Evolutionary conservation across 306 rosid genomes (phyloP).

Genomic region (Medicago lupulina): DNA sequence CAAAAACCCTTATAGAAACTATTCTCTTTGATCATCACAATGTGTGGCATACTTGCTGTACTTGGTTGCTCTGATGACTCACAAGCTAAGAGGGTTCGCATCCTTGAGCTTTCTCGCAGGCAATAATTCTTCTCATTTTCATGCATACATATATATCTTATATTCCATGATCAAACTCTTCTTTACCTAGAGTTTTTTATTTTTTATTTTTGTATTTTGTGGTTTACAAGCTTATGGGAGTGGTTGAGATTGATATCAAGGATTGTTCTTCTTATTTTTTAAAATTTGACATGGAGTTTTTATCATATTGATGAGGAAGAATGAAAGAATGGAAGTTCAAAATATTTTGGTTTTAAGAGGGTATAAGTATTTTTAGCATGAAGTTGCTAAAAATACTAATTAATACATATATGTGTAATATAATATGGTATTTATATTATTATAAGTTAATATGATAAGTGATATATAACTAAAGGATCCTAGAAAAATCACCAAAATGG

Average conservation of each 20-base stretch:
- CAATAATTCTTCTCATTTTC: constrained; percentile 31
- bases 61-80: constrained; percentile 91
- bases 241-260: not conserved
- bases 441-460: not conserved
- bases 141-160: not conserved
- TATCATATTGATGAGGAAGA: not conserved
- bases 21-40: constrained; percentile 40
- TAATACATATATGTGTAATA: not conserved
- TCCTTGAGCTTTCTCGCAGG: constrained; percentile 78
- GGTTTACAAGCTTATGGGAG: not conserved
- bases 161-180: not conserved
- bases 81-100: constrained; percentile 88
- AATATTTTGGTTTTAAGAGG: not conserved
- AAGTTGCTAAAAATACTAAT: not conserved
- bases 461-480: not conserved
- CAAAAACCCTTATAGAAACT: not conserved
- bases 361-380: not conserved
- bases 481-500: not conserved
- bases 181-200: not conserved
- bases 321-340: not conserved
- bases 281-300: not conserved
- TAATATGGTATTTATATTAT: not conserved
- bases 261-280: not conserved
- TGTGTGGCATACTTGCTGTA: constrained; percentile 98
- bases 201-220: not conserved